These are phyloP conservation scores for Dacryopinax spathularia DNA, from an alignment of 768 basidiomycete species.

Conservation along the genomic window DNA sequence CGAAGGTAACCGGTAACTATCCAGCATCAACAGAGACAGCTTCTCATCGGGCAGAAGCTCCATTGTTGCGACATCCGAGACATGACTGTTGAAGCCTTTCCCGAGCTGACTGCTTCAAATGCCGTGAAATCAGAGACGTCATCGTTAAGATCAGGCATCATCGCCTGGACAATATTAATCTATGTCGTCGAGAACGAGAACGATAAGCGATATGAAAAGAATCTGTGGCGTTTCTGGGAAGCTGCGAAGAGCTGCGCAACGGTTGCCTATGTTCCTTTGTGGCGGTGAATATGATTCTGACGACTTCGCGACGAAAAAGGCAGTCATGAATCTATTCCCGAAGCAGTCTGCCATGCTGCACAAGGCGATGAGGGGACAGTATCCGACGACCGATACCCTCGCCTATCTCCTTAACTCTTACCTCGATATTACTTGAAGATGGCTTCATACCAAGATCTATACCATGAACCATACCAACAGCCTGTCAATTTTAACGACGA, in stretches of 20 bases:
- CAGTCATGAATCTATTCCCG: not conserved
- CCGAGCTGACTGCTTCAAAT: too few relatives aligned
- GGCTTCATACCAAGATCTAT: not conserved
- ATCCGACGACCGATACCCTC: not conserved
- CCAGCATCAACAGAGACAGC: too few relatives aligned
- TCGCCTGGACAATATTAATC: too few relatives aligned
- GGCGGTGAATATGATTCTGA: not conserved
- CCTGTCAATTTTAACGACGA: conserved; percentile 13
- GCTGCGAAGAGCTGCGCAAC: not conserved
- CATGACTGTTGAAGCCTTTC: too few relatives aligned
- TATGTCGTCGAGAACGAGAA: too few relatives aligned
- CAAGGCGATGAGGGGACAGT: not conserved
- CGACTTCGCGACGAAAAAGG: not conserved
- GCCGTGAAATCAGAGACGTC: too few relatives aligned
- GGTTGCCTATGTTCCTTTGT: not conserved
- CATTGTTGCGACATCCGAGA: too few relatives aligned
- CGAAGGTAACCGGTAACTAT: too few relatives aligned
- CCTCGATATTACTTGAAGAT: not conserved
- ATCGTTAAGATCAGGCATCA: too few relatives aligned
- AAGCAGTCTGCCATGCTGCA: not conserved
- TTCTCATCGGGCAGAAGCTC: too few relatives aligned
- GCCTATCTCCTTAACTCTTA: not conserved
- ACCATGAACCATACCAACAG: conserved; percentile 4
- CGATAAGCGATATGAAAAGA: too few relatives aligned
- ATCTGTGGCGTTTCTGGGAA: too few relatives aligned